phyloP scores from a whole-genome alignment of 257 asterid genomes.

The Ophiorrhiza pumila region DNA sequence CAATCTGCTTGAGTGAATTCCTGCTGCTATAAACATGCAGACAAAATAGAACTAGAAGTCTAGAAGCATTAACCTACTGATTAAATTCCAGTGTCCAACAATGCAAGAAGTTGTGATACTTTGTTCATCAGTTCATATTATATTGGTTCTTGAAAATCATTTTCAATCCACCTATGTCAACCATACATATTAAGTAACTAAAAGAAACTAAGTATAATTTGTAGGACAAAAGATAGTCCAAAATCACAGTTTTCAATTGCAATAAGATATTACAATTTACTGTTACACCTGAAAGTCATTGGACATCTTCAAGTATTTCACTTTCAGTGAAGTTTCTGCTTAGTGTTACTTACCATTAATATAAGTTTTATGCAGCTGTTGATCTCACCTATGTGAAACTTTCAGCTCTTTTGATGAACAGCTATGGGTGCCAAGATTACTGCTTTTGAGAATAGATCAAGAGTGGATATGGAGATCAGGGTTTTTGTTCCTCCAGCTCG shows the following conservation, averaged over 20 bases:
- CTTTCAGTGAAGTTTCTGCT: background rate
- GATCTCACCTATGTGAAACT: background rate
- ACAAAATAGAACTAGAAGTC: background rate
- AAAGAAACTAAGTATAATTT: no score
- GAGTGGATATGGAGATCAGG: constrained; percentile 30
- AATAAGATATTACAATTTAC: background rate
- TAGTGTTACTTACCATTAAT: background rate
- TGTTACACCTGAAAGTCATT: background rate
- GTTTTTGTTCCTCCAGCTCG: constrained; percentile 35
- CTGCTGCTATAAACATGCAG: background rate
- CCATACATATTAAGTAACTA: background rate
- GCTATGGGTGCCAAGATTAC: constrained; percentile 30
- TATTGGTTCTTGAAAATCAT: background rate
- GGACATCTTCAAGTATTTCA: background rate
- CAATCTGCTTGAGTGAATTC: background rate
- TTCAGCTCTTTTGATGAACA: background rate
- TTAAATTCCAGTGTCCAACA: background rate
- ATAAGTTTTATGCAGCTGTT: background rate
- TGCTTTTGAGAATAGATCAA: constrained; percentile 27
- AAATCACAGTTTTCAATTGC: background rate
- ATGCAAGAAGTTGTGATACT: background rate
- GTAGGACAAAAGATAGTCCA: background rate
- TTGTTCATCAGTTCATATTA: background rate
- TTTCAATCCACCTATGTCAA: background rate
- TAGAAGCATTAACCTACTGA: background rate